A percentile compares a stretch with the other conserved stretches of the same genome.
Evolutionary conservation across 306 rosid species (phyloP).

Genomic region (Lupinus albus): DNA sequence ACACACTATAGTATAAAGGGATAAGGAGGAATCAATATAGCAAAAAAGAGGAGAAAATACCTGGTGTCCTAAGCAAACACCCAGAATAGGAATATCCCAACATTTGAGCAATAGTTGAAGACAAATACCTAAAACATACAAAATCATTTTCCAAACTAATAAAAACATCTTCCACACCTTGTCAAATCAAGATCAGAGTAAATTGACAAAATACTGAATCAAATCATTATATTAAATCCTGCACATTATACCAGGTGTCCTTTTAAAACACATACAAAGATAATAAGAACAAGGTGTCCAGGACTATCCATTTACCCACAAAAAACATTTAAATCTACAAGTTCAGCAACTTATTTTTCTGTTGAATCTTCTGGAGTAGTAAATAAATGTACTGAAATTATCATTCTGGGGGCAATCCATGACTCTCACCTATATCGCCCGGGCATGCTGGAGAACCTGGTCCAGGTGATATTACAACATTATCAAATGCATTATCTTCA

Average conservation of each 20-base stretch:
- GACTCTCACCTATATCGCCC: slow-evolving; percentile 77
- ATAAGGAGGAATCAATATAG: not conserved
- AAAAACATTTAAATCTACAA: slow-evolving; percentile 9
- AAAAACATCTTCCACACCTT: too few species aligned
- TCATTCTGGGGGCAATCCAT: slow-evolving; percentile 12
- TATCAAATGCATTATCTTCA: slow-evolving; percentile 87
- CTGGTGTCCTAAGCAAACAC: slow-evolving; percentile 99
- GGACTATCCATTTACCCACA: slow-evolving; percentile 19
- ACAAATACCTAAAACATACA: slow-evolving; percentile 74
- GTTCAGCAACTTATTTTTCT: slow-evolving; percentile 28
- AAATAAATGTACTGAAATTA: slow-evolving; percentile 25
- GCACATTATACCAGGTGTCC: too few species aligned
- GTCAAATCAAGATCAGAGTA: too few species aligned
- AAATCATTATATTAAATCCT: too few species aligned
- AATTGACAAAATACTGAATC: too few species aligned
- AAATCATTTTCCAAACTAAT: slow-evolving; percentile 39
- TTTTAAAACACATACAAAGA: too few species aligned
- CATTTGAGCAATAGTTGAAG: slow-evolving; percentile 77
- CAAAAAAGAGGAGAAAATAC: slow-evolving; percentile 50
- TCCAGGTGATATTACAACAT: slow-evolving; percentile 97
- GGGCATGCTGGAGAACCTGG: slow-evolving; percentile 94
- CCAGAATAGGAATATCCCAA: slow-evolving; percentile 86
- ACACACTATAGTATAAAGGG: not conserved
- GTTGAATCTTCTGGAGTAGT: slow-evolving; percentile 11
- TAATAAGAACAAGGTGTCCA: too few species aligned